Conservation (phyloP, 2,329 filamentous ascomycete genomes). For the Phialemoniopsis sp. region DNA sequence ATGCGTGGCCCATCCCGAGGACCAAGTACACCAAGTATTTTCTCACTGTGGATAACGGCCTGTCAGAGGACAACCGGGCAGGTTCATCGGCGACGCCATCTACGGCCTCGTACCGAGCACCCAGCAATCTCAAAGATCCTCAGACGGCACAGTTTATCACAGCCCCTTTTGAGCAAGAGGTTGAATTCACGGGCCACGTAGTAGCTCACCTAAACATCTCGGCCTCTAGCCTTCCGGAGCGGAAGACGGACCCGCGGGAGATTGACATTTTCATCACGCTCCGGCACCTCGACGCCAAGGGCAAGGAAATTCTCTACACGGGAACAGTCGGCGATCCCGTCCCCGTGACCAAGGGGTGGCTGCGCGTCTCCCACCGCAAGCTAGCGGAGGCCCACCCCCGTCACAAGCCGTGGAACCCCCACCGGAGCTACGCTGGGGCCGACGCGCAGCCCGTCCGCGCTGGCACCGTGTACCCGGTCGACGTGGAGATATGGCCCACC, state of each 20-base stretch:
- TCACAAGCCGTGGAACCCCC: slow-evolving; percentile 49
- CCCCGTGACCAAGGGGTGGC: slow-evolving; percentile 61
- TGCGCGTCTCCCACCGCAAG: slow-evolving; percentile 53
- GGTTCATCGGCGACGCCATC: slow-evolving; percentile 5
- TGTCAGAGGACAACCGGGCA: slow-evolving; percentile 26
- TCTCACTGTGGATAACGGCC: slow-evolving; percentile 41
- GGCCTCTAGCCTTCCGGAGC: slow-evolving; percentile 40
- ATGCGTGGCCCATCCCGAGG: slow-evolving; percentile 62
- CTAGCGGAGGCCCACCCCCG: slow-evolving; percentile 43
- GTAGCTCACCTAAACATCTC: slow-evolving; percentile 62
- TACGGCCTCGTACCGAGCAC: slow-evolving; percentile 53
- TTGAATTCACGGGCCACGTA: slow-evolving; percentile 66
- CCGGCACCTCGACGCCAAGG: slow-evolving; percentile 48
- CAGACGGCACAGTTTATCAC: slow-evolving; percentile 56
- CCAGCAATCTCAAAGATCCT: slow-evolving; percentile 51
- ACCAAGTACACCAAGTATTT: slow-evolving; percentile 61
- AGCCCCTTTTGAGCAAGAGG: slow-evolving; percentile 53
- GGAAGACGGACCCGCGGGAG: slow-evolving; percentile 37
- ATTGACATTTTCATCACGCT: slow-evolving; percentile 63
- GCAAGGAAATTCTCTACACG: slow-evolving; percentile 59
- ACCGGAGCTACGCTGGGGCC: slow-evolving; percentile 53
- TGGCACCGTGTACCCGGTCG: slow-evolving; percentile 53
- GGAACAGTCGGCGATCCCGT: slow-evolving; percentile 62
- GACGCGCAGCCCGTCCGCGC: slow-evolving; percentile 51
- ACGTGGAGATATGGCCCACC: slow-evolving; percentile 63